phyloP scores from a whole-genome alignment of 2,329 filamentous ascomycete genomes.

The Juglanconis juglandina region DNA sequence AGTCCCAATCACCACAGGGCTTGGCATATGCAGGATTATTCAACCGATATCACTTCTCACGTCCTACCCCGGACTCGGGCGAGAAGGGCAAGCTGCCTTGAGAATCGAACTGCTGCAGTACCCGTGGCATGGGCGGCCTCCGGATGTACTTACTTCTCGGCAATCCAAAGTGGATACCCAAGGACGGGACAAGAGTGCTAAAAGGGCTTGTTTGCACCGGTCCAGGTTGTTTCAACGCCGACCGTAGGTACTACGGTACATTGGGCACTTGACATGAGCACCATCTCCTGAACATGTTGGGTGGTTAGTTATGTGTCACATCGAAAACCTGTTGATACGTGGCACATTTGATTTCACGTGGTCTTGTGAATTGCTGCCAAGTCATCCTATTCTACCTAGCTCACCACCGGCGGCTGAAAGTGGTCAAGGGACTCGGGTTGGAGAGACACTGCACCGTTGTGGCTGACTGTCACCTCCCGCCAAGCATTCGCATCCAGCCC shows the following conservation, averaged over 20 bases:
- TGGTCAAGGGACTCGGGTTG: constrained; percentile 7
- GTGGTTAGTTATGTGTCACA: background rate
- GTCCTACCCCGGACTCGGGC: background rate
- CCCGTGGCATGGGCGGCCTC: background rate
- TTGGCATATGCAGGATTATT: background rate
- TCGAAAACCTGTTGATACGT: background rate
- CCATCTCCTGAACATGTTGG: background rate
- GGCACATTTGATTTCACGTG: constrained; percentile 2
- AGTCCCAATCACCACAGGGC: background rate
- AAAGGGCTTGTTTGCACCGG: background rate
- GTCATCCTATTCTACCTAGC: constrained; percentile 8
- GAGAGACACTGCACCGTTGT: background rate
- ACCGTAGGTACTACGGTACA: background rate
- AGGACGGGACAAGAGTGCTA: background rate
- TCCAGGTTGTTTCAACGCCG: background rate
- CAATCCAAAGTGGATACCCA: background rate
- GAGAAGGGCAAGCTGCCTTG: too few species aligned
- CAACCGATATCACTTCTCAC: background rate
- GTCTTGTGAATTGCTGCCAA: constrained; percentile 9
- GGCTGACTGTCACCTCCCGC: constrained; percentile 2
- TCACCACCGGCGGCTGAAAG: constrained; percentile 2
- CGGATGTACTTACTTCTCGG: background rate
- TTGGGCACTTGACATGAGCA: background rate
- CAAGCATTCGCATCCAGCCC: constrained; percentile 7
- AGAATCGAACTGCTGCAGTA: background rate